Conservation (phyloP, 257 asterid species). For the Eucommia ulmoides region DNA sequence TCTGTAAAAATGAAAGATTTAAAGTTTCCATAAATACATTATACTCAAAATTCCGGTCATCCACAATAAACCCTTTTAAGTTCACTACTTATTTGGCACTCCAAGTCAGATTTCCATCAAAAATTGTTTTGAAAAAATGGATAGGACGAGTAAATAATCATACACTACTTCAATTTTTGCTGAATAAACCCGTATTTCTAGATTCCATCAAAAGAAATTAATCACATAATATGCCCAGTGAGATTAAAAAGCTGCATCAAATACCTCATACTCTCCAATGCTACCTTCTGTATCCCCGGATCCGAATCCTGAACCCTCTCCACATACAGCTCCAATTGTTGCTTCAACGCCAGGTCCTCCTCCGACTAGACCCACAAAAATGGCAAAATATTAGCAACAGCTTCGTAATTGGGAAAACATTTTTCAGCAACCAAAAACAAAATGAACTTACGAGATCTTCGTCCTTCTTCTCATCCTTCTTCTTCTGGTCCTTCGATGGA, state of each 20-base stretch:
- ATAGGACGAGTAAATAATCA: too few species aligned
- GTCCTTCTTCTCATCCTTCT: constrained; percentile 91
- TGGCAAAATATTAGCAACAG: constrained; percentile 7
- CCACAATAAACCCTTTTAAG: too few species aligned
- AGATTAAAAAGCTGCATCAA: background rate
- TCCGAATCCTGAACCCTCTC: constrained; percentile 85
- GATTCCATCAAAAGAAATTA: too few species aligned
- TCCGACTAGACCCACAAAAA: constrained; percentile 46
- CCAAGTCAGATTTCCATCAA: too few species aligned
- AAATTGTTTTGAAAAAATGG: too few species aligned
- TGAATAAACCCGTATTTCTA: too few species aligned
- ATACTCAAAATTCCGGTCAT: too few species aligned
- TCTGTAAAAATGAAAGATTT: too few species aligned
- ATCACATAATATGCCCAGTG: too few species aligned
- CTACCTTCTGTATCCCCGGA: constrained; percentile 77
- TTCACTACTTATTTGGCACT: too few species aligned
- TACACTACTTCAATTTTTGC: too few species aligned
- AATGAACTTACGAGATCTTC: constrained; percentile 78
- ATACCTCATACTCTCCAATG: constrained; percentile 90
- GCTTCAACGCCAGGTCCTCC: constrained; percentile 87
- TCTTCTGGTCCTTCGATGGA: constrained; percentile 67
- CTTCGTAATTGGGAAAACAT: background rate
- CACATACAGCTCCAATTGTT: constrained; percentile 83
- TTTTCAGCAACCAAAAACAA: background rate
- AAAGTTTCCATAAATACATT: too few species aligned